Percentiles rank a stretch among this genome's conserved stretches.
Evolutionary conservation across 352 stramenopile genomes (phyloP).

Genomic region (Pythium apleroticum): DNA sequence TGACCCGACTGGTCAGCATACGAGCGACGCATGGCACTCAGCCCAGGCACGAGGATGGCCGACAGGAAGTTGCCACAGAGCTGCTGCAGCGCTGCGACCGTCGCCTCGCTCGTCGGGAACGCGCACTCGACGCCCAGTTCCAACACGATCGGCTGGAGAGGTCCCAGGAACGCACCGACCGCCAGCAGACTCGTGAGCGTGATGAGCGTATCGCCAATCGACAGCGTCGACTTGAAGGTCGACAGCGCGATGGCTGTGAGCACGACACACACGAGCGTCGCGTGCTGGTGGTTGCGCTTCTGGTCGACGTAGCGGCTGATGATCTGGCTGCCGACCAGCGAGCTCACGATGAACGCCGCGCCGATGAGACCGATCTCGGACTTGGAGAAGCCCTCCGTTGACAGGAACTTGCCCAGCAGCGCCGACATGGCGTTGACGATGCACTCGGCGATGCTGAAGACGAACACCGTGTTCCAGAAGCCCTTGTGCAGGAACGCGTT

Average conservation of each 20-base stretch:
- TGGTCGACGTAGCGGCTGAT: constrained; percentile 68
- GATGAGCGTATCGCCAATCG: constrained; percentile 33
- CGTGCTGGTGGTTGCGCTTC: constrained; percentile 55
- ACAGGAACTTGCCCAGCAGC: constrained; percentile 68
- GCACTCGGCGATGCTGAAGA: constrained; percentile 69
- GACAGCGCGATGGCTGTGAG: constrained; percentile 43
- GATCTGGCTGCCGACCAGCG: constrained; percentile 62
- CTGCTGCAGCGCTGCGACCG: constrained; percentile 71
- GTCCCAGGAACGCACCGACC: constrained; percentile 55
- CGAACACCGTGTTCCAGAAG: constrained; percentile 61
- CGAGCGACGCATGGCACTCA: constrained; percentile 44
- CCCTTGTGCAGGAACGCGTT: constrained; percentile 59
- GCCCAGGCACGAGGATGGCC: constrained; percentile 50
- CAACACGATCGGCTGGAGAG: constrained; percentile 66
- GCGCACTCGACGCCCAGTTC: constrained; percentile 74
- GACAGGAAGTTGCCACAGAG: constrained; percentile 80
- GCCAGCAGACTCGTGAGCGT: constrained; percentile 50
- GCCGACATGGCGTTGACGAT: constrained; percentile 72
- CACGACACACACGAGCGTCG: constrained; percentile 54
- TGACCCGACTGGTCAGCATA: constrained; percentile 35
- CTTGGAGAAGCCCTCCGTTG: constrained; percentile 60
- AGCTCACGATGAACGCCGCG: constrained; percentile 69
- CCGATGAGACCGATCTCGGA: constrained; percentile 63
- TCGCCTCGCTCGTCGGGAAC: constrained; percentile 73
- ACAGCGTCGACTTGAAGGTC: constrained; percentile 46